These are phyloP conservation scores for Sclerotinia borealis DNA, from an alignment of 2,329 filamentous ascomycete genomes.

Conservation along the genomic window DNA sequence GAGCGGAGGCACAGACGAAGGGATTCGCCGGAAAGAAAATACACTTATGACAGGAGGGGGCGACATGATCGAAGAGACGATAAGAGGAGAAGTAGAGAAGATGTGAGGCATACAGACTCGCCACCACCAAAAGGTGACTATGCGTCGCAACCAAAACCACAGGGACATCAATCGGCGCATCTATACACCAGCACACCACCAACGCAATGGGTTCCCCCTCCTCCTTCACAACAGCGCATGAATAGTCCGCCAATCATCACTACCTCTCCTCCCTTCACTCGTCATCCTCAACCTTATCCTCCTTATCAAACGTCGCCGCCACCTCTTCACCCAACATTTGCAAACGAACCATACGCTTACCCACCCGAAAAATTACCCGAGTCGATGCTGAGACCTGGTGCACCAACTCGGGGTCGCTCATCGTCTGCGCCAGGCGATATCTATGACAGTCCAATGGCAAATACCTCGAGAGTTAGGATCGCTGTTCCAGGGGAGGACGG, in stretches of 20 bases:
- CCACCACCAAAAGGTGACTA: background rate
- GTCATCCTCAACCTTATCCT: background rate
- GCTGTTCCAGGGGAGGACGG: slow-evolving; percentile 12
- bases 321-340: background rate
- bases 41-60: background rate
- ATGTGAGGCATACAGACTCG: slow-evolving; percentile 1
- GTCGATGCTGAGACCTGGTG: background rate
- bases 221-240: background rate
- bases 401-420: background rate
- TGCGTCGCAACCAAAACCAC: background rate
- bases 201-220: slow-evolving; percentile 2
- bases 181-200: background rate
- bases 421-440: slow-evolving; percentile 6
- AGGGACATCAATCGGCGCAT: background rate
- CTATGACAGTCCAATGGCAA: background rate
- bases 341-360: slow-evolving; percentile 9
- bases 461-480: slow-evolving; percentile 10
- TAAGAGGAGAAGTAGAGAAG: slow-evolving; percentile 6
- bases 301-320: background rate
- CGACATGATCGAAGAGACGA: background rate
- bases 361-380: slow-evolving; percentile 9
- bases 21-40: slow-evolving; percentile 3
- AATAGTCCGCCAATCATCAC: slow-evolving; percentile 4
- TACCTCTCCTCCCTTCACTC: background rate
- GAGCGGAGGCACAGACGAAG: slow-evolving; percentile 5